Evolutionary conservation across 768 basidiomycete species (phyloP).

Genomic region (Amanita exitialis): DNA sequence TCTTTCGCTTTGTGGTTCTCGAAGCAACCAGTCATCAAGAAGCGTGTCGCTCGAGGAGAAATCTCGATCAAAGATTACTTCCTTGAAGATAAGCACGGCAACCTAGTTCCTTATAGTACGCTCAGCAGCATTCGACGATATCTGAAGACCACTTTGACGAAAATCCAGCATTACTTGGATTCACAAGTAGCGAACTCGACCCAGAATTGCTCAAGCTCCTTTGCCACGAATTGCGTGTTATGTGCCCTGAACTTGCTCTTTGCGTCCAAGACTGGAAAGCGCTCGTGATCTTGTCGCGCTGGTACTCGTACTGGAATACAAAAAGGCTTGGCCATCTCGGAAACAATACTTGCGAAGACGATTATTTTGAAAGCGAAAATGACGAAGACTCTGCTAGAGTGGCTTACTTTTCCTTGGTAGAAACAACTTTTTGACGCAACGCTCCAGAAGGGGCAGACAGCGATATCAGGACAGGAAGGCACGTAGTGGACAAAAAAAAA

Average conservation of each 20-base stretch:
- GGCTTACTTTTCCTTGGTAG: too few relatives aligned
- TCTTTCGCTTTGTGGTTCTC: background rate
- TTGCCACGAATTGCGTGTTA: background rate
- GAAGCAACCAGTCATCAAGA: background rate
- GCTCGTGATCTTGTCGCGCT: background rate
- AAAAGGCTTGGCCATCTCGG: background rate
- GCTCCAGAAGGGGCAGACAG: too few relatives aligned
- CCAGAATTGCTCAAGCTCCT: too few relatives aligned
- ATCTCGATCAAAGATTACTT: background rate
- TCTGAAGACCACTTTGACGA: background rate
- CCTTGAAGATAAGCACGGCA: background rate
- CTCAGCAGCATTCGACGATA: background rate
- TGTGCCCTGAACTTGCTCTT: background rate
- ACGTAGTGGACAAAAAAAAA: too few relatives aligned
- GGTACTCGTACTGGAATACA: background rate
- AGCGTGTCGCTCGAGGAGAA: background rate
- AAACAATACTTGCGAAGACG: background rate
- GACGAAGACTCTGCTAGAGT: background rate
- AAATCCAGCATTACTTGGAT: too few relatives aligned
- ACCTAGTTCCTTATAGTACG: background rate
- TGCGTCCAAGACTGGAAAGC: background rate
- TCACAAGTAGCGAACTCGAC: too few relatives aligned
- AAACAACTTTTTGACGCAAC: too few relatives aligned
- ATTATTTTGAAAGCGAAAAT: background rate
- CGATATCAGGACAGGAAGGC: too few relatives aligned